Conservation (phyloP, 305 asterid species). For the Solanum chacoense region DNA sequence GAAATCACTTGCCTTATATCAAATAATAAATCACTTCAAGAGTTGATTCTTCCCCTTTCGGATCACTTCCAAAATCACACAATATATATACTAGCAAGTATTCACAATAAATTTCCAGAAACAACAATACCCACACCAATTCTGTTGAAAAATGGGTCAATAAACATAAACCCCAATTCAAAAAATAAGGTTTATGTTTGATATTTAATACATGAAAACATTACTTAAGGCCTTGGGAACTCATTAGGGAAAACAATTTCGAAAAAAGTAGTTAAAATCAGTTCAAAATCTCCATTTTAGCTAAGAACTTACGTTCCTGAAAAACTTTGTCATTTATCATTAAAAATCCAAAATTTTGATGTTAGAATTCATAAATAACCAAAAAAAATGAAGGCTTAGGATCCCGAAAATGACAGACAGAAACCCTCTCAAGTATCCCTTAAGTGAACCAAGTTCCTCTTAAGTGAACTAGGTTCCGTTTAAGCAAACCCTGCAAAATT, state of each 20-base stretch:
- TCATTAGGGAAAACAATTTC: background rate
- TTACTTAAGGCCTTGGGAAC: background rate
- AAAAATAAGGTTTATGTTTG: background rate
- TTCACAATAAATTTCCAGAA: background rate
- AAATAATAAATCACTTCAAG: background rate
- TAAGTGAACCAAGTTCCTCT: background rate
- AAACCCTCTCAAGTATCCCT: background rate
- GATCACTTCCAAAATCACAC: background rate
- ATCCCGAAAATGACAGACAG: background rate
- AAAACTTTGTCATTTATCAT: background rate
- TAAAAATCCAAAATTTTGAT: background rate
- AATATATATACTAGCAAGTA: background rate
- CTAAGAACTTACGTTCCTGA: background rate
- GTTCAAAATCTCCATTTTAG: background rate
- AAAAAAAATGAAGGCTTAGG: background rate
- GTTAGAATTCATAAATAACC: background rate
- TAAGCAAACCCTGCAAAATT: background rate
- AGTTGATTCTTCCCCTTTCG: background rate
- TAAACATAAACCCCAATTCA: background rate
- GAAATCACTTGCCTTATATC: background rate
- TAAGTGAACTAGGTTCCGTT: background rate
- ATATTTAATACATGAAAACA: background rate
- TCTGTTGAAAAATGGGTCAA: background rate
- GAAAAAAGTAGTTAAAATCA: background rate
- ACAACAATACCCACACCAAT: background rate